Evolutionary conservation across 257 asterid genomes (phyloP).

Genomic region (Nemophila menziesii): DNA sequence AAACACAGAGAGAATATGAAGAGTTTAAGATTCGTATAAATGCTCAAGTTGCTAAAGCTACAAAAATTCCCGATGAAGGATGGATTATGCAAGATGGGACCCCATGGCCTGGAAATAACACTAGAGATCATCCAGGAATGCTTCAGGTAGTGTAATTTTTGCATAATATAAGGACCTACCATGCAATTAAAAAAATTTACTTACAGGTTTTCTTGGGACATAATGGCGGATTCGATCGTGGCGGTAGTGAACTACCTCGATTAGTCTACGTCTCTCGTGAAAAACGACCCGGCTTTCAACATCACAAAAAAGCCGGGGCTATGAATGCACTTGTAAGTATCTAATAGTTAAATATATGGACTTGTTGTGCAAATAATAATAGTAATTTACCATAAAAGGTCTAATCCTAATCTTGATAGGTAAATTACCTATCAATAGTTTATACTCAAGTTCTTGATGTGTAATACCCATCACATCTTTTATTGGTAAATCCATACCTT

Average conservation of each 20-base stretch:
- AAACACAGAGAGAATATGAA: slow-evolving; percentile 26
- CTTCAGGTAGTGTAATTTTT: slow-evolving; percentile 17
- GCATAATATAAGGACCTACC: not conserved
- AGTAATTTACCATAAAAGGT: not conserved
- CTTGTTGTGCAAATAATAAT: not conserved
- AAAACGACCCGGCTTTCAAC: slow-evolving; percentile 96
- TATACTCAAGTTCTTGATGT: no score
- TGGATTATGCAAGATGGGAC: slow-evolving; percentile 36
- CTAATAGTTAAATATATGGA: no score
- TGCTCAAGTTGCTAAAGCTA: slow-evolving; percentile 18
- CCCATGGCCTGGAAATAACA: slow-evolving; percentile 29
- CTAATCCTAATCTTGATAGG: no score
- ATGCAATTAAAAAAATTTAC: not conserved
- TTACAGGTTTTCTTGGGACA: slow-evolving; percentile 24
- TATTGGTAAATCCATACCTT: no score
- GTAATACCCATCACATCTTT: no score
- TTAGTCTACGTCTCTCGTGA: slow-evolving; percentile 96
- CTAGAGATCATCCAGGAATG: slow-evolving; percentile 29
- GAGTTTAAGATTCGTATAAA: slow-evolving; percentile 25
- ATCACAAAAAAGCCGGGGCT: slow-evolving; percentile 99
- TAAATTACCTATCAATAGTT: no score
- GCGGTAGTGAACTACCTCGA: slow-evolving; percentile 18
- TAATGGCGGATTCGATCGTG: slow-evolving; percentile 14
- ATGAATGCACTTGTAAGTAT: slow-evolving; percentile 91
- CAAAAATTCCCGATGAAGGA: slow-evolving; percentile 27